Evolutionary conservation across 129 eudicot genomes (phyloP).

Genomic region (Pulicaria dysenterica): DNA sequence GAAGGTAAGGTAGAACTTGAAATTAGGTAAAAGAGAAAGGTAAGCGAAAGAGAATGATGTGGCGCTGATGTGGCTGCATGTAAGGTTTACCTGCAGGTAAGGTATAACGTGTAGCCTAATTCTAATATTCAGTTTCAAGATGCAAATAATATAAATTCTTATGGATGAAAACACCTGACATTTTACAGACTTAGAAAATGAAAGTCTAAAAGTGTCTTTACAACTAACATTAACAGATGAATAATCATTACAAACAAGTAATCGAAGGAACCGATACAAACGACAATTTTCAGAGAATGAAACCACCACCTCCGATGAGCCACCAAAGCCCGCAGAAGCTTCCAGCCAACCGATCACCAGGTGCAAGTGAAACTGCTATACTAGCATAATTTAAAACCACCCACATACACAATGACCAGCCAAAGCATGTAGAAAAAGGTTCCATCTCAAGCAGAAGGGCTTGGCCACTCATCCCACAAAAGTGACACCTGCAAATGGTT

Average conservation of each 20-base stretch:
- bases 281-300: not conserved
- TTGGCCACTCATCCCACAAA: conserved; percentile 26
- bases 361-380: conserved; percentile 47
- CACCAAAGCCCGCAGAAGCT: conserved; percentile 13
- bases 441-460: conserved; percentile 21
- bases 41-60: no score
- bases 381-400: conserved; percentile 16
- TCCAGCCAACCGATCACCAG: conserved; percentile 53
- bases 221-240: conserved; percentile 9
- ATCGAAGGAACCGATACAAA: conserved; percentile 2
- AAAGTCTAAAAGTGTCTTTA: not conserved
- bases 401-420: not conserved
- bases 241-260: conserved; percentile 17
- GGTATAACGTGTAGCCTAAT: no score
- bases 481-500: conserved; percentile 13
- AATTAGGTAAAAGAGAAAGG: no score
- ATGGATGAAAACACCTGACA: not conserved
- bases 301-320: conserved; percentile 67
- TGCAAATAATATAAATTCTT: not conserved
- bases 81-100: no score
- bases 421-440: not conserved
- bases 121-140: no score
- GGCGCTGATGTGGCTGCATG: no score
- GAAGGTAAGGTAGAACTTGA: no score
- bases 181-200: not conserved